Evolutionary conservation across 2,329 filamentous ascomycete species (phyloP).

Genomic region (Coleophoma cylindrospora): DNA sequence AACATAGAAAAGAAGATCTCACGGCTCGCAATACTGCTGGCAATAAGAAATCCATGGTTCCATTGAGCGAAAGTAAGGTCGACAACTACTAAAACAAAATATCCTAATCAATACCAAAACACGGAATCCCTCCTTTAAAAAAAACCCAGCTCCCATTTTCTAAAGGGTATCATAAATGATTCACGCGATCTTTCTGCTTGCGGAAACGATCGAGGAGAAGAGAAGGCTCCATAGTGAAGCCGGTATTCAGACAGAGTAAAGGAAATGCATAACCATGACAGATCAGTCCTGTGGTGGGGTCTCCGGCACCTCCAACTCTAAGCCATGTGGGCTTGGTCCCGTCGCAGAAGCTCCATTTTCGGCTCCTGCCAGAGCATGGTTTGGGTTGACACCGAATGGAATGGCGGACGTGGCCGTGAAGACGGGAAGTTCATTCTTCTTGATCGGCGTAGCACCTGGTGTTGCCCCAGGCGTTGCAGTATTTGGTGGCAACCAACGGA

Average conservation of each 20-base stretch:
- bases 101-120: too few species aligned
- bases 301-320: conserved; percentile 28
- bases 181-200: background rate
- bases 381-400: conserved; percentile 19
- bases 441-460: conserved; percentile 12
- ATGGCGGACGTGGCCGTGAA: conserved; percentile 25
- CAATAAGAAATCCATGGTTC: too few species aligned
- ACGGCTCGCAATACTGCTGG: too few species aligned
- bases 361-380: background rate
- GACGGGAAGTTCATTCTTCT: conserved; percentile 22
- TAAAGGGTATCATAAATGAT: conserved; percentile 2
- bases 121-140: background rate
- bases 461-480: conserved; percentile 13
- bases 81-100: too few species aligned
- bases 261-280: background rate
- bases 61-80: too few species aligned
- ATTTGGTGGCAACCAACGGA: conserved; percentile 50
- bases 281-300: conserved; percentile 19
- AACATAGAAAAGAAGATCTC: too few species aligned
- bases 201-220: background rate
- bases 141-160: background rate
- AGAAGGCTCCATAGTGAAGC: background rate
- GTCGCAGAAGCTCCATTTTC: background rate
- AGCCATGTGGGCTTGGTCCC: conserved; percentile 5
- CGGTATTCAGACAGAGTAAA: background rate